Base-by-base conservation (phyloP, 345 rosid species). In the Nasturtium officinale region DNA sequence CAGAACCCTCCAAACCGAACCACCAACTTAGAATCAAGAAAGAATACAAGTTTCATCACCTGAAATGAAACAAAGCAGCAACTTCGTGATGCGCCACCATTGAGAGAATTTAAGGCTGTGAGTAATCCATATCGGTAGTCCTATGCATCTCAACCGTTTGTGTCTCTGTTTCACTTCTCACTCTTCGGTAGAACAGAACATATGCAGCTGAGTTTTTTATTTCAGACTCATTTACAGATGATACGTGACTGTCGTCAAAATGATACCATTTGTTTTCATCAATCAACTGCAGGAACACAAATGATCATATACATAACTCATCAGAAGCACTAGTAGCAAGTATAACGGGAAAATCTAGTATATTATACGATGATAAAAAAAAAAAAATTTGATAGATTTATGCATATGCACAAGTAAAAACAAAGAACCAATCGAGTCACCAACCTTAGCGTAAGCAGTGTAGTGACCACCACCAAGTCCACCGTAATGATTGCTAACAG, bases 391-490 rank as follows among this genome's bases (percentile, higher is more conserved):
- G 60, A 52, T 23, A n/a, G 37, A 9, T 20, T 15, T 53, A 38
- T 42, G 37, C n/a, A 46, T 15, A 59, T 70, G 59, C 15, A 26
- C 29, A 61, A 59, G 30, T 33, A 3, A 15, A n/a, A 59, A 2
- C 16, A 59, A 33, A n/a, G 18, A 18, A 52, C 15, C 15, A 37
- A 58, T 66, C 42, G 52, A 64, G 40, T 43, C 4, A 37, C 76
- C 57, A 78, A 91, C 99, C 98, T 95, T 95, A 3, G 98, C 96
- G 78, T 86, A 89, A 26, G 99, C 99, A 60, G 99, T 95, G 76
- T 95, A 91, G 73, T 91, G 99, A 62, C 99, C 99, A 16, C 99
- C 96, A 57, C 99, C 99, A 55, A 95, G 84, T 68, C 97, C 98
- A 71, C 99, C 99, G 20, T 88, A 95, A 81, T 95, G 99, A 65